These are phyloP conservation scores for Breynia disticha DNA, from an alignment of 441 rosid genomes.

Conservation along the genomic window DNA sequence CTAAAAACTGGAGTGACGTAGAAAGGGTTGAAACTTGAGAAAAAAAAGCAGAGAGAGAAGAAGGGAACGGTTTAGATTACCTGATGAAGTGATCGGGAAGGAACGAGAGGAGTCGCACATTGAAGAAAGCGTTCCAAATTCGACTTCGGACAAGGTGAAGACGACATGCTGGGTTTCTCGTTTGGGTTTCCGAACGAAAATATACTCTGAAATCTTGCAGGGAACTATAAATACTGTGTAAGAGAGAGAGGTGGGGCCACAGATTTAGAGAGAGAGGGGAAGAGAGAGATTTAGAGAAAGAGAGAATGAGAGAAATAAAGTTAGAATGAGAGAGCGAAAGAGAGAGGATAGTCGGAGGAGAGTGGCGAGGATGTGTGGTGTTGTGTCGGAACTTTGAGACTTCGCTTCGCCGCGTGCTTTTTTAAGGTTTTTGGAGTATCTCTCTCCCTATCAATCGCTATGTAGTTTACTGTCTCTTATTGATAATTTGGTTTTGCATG, in stretches of 20 bases:
- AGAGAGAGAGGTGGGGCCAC: not conserved
- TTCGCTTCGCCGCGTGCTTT: slow-evolving; percentile 35
- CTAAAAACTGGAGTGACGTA: not conserved
- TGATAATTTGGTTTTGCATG: no score
- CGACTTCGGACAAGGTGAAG: slow-evolving; percentile 5
- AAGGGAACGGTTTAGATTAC: slow-evolving; percentile 13
- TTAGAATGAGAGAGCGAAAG: not conserved
- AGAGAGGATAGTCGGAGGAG: not conserved
- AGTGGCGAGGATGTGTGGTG: slow-evolving; percentile 1
- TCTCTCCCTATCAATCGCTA: no score
- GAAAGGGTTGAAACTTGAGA: not conserved
- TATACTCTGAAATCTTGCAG: no score
- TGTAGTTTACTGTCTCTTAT: no score
- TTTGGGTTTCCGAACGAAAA: no score
- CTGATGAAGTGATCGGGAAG: slow-evolving; percentile 31
- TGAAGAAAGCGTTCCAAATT: slow-evolving; percentile 42
- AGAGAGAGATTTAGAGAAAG: not conserved
- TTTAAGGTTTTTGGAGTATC: not conserved
- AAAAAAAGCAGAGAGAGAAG: not conserved
- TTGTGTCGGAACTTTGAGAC: slow-evolving; percentile 13
- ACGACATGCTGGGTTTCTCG: no score
- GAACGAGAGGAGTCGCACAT: slow-evolving; percentile 40
- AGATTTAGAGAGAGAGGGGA: not conserved
- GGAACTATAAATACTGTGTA: no score
- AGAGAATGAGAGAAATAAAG: not conserved